phyloP scores from a whole-genome alignment of 192 early-diverging fungal species.

The Chytriomyces sp. region DNA sequence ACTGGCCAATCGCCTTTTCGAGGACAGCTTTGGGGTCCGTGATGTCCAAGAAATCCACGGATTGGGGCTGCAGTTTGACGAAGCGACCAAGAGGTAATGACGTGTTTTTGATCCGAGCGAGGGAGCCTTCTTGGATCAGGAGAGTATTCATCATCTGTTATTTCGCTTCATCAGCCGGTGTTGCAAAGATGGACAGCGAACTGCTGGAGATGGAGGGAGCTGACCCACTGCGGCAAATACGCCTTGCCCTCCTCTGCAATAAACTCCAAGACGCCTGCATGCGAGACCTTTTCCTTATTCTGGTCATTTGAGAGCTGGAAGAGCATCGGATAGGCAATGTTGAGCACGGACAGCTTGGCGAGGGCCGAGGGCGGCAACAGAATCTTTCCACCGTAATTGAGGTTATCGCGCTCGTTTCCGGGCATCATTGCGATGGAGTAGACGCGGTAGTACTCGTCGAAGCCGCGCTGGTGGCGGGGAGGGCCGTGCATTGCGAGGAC shows the following conservation, averaged over 20 bases:
- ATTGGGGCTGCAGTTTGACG: slow-evolving; percentile 98
- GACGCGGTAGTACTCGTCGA: slow-evolving; percentile 53
- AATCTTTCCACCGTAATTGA: slow-evolving; percentile 82
- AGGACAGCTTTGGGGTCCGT: slow-evolving; percentile 95
- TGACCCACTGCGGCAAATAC: slow-evolving; percentile 95
- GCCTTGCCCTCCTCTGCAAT: slow-evolving; percentile 94
- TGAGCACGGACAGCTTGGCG: slow-evolving; percentile 52
- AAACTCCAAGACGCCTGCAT: slow-evolving; percentile 98
- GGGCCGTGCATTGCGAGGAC: background rate
- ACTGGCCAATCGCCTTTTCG: slow-evolving; percentile 90
- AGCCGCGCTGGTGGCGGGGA: background rate
- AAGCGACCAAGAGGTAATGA: slow-evolving; percentile 79
- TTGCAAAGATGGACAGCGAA: too few relatives aligned
- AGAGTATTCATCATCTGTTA: slow-evolving; percentile 97
- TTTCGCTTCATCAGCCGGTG: too few relatives aligned
- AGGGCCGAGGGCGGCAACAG: slow-evolving; percentile 77
- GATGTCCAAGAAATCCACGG: slow-evolving; percentile 94
- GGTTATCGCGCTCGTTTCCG: slow-evolving; percentile 70
- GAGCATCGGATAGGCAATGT: slow-evolving; percentile 88
- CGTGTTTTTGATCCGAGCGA: slow-evolving; percentile 79
- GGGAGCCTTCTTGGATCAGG: slow-evolving; percentile 69
- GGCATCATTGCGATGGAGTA: slow-evolving; percentile 75
- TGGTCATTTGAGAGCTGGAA: slow-evolving; percentile 74
- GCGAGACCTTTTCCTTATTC: slow-evolving; percentile 56
- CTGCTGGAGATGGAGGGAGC: background rate